Evolutionary conservation across 2,329 filamentous ascomycete species (phyloP), one percentile per base, ranked within the genome.

Genomic region (Stagonosporopsis chrysanthemi): DNA sequence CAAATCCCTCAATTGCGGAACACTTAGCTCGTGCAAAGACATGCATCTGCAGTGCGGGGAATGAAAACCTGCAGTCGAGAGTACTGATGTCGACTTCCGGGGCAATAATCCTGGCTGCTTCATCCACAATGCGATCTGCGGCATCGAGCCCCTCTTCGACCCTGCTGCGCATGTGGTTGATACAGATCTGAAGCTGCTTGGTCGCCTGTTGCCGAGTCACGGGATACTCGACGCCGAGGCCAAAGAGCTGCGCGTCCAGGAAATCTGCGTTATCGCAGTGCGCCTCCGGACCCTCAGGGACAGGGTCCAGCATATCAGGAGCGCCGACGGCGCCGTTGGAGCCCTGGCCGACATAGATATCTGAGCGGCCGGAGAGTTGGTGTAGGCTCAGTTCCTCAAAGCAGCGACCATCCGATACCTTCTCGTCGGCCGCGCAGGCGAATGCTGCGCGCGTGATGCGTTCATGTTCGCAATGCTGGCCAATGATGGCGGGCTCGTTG

Each of bases 191-290:
- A 3, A 69, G 59, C 29, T 63, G 56, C 1, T 52, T 53, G 12
- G 66, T 68, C 5, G 66, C 65, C 49, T 68, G 52, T 36, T 57
- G 51, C 2, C 66, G 54, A 5, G 65, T 63, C 14, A 61, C 65
- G 11, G 66, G 66, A 55, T 69, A 69, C n/a, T 38, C 42, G 3
- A 41, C 47, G 1, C 43, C 52, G 9, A 68, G 12, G n/a, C 57
- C 53, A 5, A 64, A 55, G 2, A 62, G 44, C 11, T 52, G 44
- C 15, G 62, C 36, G 19, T 69, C 65, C n/a, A 69, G 38, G 48
- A 67, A 69, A 51, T 69, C 66, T 4, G 66, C 66, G 42, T 69
- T 67, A 35, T 69, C 66, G 61, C 66, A 69, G 36, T 69, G 66
- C 28, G 66, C 66, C 23, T 69, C 64, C 31, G 66, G 62, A 17